Conservation (phyloP, 805 yeast species). For the Tetrapisispora iriomotensis region DNA sequence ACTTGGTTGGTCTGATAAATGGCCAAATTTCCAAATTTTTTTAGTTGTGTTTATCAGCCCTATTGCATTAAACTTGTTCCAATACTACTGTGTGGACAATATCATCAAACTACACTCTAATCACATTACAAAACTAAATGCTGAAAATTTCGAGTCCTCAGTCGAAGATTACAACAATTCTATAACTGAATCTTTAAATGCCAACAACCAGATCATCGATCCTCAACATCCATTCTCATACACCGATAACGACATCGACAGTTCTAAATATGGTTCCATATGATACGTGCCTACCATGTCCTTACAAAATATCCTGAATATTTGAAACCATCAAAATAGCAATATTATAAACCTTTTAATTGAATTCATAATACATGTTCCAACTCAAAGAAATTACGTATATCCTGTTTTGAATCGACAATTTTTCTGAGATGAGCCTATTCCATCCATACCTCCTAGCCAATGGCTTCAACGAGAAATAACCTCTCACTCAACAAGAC, state of each 20-base stretch:
- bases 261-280: neutral
- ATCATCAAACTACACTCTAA: constrained; percentile 49
- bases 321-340: no score
- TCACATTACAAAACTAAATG: constrained; percentile 15
- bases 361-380: no score
- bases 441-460: no score
- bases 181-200: neutral
- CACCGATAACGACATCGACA: neutral
- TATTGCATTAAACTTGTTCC: constrained; percentile 61
- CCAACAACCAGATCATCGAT: neutral
- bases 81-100: constrained; percentile 62
- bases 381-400: no score
- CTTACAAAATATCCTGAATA: no score
- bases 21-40: constrained; percentile 75
- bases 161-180: constrained; percentile 1
- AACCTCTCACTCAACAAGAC: no score
- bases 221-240: neutral
- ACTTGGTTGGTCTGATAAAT: constrained; percentile 72
- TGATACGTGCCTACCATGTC: neutral
- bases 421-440: no score
- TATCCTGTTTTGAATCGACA: no score
- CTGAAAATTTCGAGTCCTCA: constrained; percentile 25
- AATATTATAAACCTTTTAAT: no score
- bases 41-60: constrained; percentile 82
- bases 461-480: no score